phyloP scores from a whole-genome alignment of 2,329 filamentous ascomycete species.

The Camillea tinctor region DNA sequence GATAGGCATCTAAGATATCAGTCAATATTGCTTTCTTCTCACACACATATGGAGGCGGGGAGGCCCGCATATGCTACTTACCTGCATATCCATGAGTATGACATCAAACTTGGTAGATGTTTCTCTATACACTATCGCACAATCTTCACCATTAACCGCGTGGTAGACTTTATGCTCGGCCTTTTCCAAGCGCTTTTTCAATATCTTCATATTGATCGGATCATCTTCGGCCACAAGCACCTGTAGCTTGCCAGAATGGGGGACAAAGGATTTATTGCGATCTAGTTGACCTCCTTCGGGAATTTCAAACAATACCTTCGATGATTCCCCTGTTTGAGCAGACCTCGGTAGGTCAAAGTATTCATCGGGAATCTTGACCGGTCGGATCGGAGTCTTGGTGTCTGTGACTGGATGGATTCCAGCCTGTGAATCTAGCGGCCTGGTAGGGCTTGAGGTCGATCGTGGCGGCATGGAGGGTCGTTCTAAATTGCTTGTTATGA shows the following conservation, averaged over 20 bases:
- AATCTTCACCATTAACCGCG: conserved; percentile 83
- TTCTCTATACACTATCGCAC: conserved; percentile 67
- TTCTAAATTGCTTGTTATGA: background rate
- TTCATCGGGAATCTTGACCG: conserved; percentile 50
- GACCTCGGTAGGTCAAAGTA: conserved; percentile 34
- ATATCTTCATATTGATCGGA: conserved; percentile 79
- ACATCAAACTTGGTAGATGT: conserved; percentile 67
- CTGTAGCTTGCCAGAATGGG: conserved; percentile 42
- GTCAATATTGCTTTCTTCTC: background rate
- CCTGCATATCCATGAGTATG: conserved; percentile 91
- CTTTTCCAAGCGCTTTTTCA: conserved; percentile 78
- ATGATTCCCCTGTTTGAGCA: conserved; percentile 32
- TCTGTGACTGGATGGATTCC: conserved; percentile 43
- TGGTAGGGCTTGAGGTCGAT: conserved; percentile 1
- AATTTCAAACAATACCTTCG: conserved; percentile 42
- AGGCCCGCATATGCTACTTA: conserved; percentile 39
- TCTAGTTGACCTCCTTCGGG: conserved; percentile 15
- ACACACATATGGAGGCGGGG: background rate
- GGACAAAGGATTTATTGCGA: background rate
- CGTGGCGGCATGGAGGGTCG: conserved; percentile 5
- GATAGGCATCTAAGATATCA: conserved; percentile 73
- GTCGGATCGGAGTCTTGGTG: conserved; percentile 44
- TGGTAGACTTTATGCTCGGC: conserved; percentile 69
- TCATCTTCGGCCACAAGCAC: conserved; percentile 86
- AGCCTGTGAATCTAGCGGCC: conserved; percentile 26